Conservation (phyloP, 768 basidiomycete genomes). For the Podaxis rugospora region DNA sequence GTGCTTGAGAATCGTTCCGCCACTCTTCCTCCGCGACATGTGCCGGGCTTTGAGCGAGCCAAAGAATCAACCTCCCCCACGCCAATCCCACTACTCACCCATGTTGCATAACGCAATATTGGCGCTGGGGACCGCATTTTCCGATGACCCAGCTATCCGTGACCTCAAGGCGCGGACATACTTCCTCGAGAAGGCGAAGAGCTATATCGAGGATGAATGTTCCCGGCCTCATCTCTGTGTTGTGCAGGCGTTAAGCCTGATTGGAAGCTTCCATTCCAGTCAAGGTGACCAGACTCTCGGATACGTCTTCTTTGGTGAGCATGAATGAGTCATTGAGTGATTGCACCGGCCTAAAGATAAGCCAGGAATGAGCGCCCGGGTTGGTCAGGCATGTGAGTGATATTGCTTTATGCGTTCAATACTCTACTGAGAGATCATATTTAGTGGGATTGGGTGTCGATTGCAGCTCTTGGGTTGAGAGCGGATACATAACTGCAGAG, state of each 20-base stretch:
- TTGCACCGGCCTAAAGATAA: constrained; percentile 6
- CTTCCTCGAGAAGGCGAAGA: constrained; percentile 40
- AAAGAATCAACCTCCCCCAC: constrained; percentile 31
- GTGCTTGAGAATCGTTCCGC: constrained; percentile 45
- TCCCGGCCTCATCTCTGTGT: constrained; percentile 40
- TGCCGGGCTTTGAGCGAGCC: constrained; percentile 33
- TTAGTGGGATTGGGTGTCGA: constrained; percentile 55
- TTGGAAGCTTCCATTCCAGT: constrained; percentile 42
- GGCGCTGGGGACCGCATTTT: constrained; percentile 37
- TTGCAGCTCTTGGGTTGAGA: constrained; percentile 52
- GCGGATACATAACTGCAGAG: constrained; percentile 44
- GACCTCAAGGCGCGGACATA: constrained; percentile 38
- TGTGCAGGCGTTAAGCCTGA: constrained; percentile 36
- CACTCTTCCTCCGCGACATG: constrained; percentile 48
- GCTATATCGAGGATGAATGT: constrained; percentile 42
- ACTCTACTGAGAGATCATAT: constrained; percentile 1
- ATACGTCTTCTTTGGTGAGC: constrained; percentile 44
- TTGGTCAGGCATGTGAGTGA: constrained; percentile 54
- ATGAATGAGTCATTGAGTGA: neutral
- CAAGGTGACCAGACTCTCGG: constrained; percentile 44
- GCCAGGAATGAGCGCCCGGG: constrained; percentile 53
- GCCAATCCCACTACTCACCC: constrained; percentile 61
- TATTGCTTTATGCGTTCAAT: neutral
- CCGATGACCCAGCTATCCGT: constrained; percentile 38
- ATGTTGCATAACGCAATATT: constrained; percentile 70